These are phyloP conservation scores for Passiflora organensis DNA, from an alignment of 345 rosid species.

Conservation along the genomic window DNA sequence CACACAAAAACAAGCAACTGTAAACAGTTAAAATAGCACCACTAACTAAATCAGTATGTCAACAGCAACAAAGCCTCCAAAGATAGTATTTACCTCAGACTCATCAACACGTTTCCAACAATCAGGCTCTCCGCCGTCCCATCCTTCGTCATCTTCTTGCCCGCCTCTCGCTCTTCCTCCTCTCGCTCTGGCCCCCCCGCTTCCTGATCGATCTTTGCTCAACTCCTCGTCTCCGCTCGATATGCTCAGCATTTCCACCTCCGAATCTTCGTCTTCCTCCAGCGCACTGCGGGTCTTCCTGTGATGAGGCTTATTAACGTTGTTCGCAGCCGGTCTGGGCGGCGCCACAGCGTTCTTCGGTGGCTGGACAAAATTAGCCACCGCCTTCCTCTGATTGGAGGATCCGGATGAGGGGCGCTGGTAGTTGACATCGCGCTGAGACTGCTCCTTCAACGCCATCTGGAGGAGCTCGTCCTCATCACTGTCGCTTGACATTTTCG, in stretches of 20 bases:
- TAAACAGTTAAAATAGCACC: too few species aligned
- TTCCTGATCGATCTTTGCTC: constrained; percentile 36
- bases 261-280: constrained; percentile 90
- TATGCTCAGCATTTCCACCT: constrained; percentile 95
- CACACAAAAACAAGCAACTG: neutral
- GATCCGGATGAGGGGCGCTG: constrained; percentile 38
- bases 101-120: constrained; percentile 93
- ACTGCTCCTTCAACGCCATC: constrained; percentile 86
- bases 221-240: constrained; percentile 94
- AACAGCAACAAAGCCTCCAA: neutral
- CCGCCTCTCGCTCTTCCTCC: constrained; percentile 28
- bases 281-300: constrained; percentile 27
- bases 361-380: constrained; percentile 72
- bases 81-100: constrained; percentile 48
- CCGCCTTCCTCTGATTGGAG: constrained; percentile 41
- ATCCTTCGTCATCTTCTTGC: constrained; percentile 57
- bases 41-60: too few species aligned
- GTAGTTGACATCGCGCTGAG: constrained; percentile 69
- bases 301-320: constrained; percentile 2
- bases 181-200: constrained; percentile 20
- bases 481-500: constrained; percentile 77
- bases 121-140: constrained; percentile 96
- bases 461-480: constrained; percentile 96
- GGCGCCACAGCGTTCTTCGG: constrained; percentile 26
- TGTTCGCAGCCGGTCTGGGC: constrained; percentile 17